Base-by-base conservation (phyloP, 352 stramenopile species). In the Globisporangium recalcitrans region DNA sequence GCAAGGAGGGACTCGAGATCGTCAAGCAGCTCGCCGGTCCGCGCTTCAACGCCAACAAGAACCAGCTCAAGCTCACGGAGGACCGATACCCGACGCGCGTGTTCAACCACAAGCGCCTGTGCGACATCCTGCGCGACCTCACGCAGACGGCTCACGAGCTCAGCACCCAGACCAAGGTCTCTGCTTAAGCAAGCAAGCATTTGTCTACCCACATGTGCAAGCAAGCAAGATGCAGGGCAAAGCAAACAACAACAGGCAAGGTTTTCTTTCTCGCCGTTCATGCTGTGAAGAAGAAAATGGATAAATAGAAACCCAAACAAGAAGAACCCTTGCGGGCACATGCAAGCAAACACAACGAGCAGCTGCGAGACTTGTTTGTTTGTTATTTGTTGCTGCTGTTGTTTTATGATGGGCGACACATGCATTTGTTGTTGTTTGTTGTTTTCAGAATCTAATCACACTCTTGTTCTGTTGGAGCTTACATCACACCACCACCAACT, bases 51-150 rank as follows among this genome's bases (percentile, higher is more conserved):
- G 71, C 77, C 62, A 87, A 88, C 78, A 90, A 90, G 73, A 76
- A 88, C 58, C 65, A 74, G 58, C 70, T 93, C 68, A 93, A 93
- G 72, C 74, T 93, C 59, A 74, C 80, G 36, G 84, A 93, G 65
- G 84, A 93, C 71, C 80, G 80, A 47, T 91, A 91, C 77, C 67
- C 72, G 32, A 87, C 72, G 62, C 84, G 84, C 57, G 82, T 93
- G 63, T 76, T 78, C 71, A 93, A 93, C 77, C 84, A 93, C 78
- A 91, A 93, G 76, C 80, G 84, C 14, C 75, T 93, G 60, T 93
- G 84, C 65, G 84, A 90, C 58, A 87, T 93, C 63, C 70, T 93
- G 67, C 81, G 74, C 51, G 82, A 93, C 52, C 72, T 93, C 29
- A 90, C 83, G 40, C 64, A 84, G 63, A 85, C 81, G 27, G 77